A percentile compares a stretch with the other conserved stretches of the same genome.
phyloP scores from a whole-genome alignment of 2,329 filamentous ascomycete species.

The Apiospora malaysiana region DNA sequence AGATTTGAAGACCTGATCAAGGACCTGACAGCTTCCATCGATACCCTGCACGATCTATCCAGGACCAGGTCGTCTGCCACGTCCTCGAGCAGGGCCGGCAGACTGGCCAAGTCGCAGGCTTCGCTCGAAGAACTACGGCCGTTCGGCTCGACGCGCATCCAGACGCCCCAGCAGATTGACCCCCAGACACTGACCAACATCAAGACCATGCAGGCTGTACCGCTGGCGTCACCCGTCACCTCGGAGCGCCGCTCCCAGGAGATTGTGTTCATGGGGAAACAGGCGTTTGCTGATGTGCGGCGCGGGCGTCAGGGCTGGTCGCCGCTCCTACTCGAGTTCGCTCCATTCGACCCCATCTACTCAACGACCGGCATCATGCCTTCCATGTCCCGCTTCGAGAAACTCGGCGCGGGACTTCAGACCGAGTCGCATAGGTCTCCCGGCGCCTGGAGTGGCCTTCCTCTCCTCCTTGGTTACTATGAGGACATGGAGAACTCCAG shows the following conservation, averaged over 20 bases:
- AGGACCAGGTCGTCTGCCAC: slow-evolving; percentile 62
- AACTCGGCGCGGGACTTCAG: slow-evolving; percentile 63
- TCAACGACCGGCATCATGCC: slow-evolving; percentile 67
- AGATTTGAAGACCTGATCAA: slow-evolving; percentile 77
- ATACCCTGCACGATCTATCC: slow-evolving; percentile 79
- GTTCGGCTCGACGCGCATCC: slow-evolving; percentile 66
- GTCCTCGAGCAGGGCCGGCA: slow-evolving; percentile 40
- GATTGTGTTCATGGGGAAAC: slow-evolving; percentile 58
- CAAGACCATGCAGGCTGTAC: slow-evolving; percentile 46
- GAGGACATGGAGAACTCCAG: slow-evolving; percentile 74
- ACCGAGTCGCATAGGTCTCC: slow-evolving; percentile 57
- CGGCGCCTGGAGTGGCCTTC: slow-evolving; percentile 65
- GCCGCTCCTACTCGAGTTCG: slow-evolving; percentile 75
- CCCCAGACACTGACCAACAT: slow-evolving; percentile 58
- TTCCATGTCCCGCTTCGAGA: slow-evolving; percentile 69
- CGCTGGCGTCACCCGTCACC: slow-evolving; percentile 42
- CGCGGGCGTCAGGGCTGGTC: slow-evolving; percentile 52
- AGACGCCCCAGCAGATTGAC: slow-evolving; percentile 65
- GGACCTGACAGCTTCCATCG: slow-evolving; percentile 78
- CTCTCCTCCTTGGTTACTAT: slow-evolving; percentile 71
- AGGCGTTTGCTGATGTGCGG: slow-evolving; percentile 55
- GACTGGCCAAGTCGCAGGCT: slow-evolving; percentile 43
- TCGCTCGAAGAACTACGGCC: slow-evolving; percentile 53
- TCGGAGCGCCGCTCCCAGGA: slow-evolving; percentile 46
- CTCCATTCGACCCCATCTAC: slow-evolving; percentile 66